Conservation (phyloP, 345 rosid species). For the Eucalyptus paniculata region DNA sequence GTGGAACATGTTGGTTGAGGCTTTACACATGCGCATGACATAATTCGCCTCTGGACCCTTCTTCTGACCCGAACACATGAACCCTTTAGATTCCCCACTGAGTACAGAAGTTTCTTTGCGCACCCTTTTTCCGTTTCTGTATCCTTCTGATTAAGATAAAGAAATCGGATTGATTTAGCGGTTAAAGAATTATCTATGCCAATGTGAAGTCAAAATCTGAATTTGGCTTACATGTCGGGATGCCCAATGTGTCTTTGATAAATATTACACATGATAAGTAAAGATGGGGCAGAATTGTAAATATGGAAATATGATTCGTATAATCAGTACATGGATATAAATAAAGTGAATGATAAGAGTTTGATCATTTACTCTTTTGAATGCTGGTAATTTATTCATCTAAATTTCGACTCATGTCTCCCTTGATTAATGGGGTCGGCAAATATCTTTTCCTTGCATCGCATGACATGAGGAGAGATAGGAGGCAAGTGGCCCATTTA, state of each 20-base stretch:
- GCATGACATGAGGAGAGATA: background rate
- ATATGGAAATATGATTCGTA: background rate
- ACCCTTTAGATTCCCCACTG: background rate
- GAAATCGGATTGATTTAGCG: background rate
- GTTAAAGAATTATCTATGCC: background rate
- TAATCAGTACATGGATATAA: accelerated
- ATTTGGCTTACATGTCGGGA: background rate
- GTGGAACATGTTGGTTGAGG: background rate
- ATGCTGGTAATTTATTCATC: accelerated
- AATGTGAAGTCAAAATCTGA: background rate
- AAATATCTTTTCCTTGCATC: accelerated
- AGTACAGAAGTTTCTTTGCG: background rate
- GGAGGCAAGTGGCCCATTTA: background rate
- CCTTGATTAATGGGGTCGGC: accelerated
- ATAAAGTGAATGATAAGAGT: background rate
- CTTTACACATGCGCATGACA: background rate
- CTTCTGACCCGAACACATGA: background rate
- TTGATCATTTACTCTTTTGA: background rate
- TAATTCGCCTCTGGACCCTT: background rate
- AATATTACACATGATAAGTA: background rate
- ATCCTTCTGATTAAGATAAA: background rate
- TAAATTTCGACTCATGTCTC: background rate
- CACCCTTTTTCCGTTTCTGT: background rate
- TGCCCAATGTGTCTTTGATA: background rate
- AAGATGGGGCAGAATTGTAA: background rate